Evolutionary conservation across 495 filamentous ascomycete genomes (phyloP), one percentile per base, ranked within the genome.

Genomic region (Saxophila tyrrhenica): DNA sequence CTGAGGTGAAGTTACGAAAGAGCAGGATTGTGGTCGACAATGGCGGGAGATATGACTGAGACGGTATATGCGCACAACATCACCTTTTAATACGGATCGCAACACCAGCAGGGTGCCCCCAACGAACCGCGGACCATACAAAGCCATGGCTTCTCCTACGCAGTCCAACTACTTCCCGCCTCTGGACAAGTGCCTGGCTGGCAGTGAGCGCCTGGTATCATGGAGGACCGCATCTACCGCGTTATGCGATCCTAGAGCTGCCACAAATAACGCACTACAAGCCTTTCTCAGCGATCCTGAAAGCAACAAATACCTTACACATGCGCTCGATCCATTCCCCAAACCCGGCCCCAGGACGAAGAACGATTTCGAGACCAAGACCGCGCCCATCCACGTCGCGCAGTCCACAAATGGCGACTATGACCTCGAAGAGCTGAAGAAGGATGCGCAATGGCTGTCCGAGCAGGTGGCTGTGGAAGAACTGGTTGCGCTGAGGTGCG

Each of bases 341-440:
- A 9, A 23, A 77, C 75, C 51, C 82, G 87, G 58, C 74, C 75
- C 57, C 75, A 83, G 51, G 81, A 75, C 78, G 3, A 91, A 84
- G 66, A 65, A 74, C 43, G 80, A 80, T 22, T 95, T 95, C 65
- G 86, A 91, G 51, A 88, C 83, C 39, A 90, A 82, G 68, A 96
- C 89, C 1, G 84, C 91, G 17, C 82, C 90, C n/a, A 94, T 96
- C 50, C 84, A 95, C 65, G 82, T 89, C 43, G 78, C 85, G 22
- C 84, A 86, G 3, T 77, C 78, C 9, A 70, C 79, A 21, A 80
- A 81, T 58, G 76, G 78, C 16, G 75, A 76, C 24, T 88, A 84
- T 66, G 76, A 90, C 62, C 75, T 96, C 46, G 79, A 84, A 22
- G 76, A 87, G 67, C 82, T 97, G 62, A 95, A 94, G 68, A 77